Evolutionary conservation across 2,329 filamentous ascomycete genomes (phyloP), one percentile per base, ranked within the genome.

Genomic region (Simplicillium aogashimaense): DNA sequence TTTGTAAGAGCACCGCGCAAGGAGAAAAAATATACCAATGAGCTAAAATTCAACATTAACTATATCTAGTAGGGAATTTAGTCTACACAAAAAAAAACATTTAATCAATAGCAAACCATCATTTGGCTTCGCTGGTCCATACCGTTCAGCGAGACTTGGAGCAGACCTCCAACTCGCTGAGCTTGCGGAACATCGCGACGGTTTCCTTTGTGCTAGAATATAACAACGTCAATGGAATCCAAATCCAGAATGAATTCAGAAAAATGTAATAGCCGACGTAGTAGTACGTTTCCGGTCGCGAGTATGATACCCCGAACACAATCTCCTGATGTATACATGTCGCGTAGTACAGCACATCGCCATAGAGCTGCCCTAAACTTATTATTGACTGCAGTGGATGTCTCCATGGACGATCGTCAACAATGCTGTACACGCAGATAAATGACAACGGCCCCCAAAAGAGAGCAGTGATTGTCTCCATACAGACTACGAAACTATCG

Each of bases 391-490:
- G 64, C 30, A 69, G 47, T 4, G 64, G 60, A 42, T 70, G 58
- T 10, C 66, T 64, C 15, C 61, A 50, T 4, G 63, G 58, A 40
- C 64, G 55, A 11, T 55, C 49, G 17, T 47, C 47, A 12, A 56
- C 53, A 44, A 70, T 63, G 40, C 53, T 56, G 45, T 50, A 58
- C 1, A 63, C 66, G 36, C 60, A 52, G 15, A 59, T 37, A 39
- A 69, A 61, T 30, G 63, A 68, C 14, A 70, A 50, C 4, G 67
- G 67, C 2, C 67, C 67, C 66, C 67, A 71, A 44, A 53, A 55
- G 29, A 62, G 53, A 33, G 66, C 65, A 25, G 67, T 70, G 30
- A 69, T 50, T 34, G 60, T 55, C 55, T 71, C 67, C 64, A 70
- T 70, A 46, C 58, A 63, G 10, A 67, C 53, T 7, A 67, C 54